Evolutionary conservation across 2,329 filamentous ascomycete species (phyloP), one percentile per base, ranked within the genome.

Genomic region (Raffaelea albimanens): DNA sequence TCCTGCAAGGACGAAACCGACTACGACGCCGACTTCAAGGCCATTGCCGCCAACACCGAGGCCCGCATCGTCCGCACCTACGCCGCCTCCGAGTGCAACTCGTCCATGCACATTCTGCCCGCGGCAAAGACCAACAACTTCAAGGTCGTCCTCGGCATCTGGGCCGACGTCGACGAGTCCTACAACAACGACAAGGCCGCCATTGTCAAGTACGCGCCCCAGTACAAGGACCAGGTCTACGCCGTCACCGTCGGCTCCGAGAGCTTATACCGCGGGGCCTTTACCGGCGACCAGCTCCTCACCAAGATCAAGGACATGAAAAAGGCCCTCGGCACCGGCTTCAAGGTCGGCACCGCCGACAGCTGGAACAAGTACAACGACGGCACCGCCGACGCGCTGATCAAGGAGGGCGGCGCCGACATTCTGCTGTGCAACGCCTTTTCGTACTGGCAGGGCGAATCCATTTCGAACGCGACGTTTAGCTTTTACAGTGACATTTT

Each of bases 351-450:
- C 49, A 51, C 46, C 4, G 49, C 49, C 41, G 49, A 48, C 50
- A 40, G 31, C 40, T 51, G 50, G 50, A 49, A 51, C 50, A 51
- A 51, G 46, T 45, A 41, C 46, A 43, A 49, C 36, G 40, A 51
- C 44, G 50, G 46, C 50, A 51, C 50, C 10, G 46, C 43, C 14
- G 45, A 51, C 39, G 44, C 44, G 14, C 14, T 48, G 14, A 46
- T 46, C n/a, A 7, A 13, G 7, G 4, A 33, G 34, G 46, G 50
- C 36, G 46, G 46, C 34, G 49, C 40, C 18, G 49, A 51, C 22
- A 48, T 51, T 29, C 4, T 51, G 40, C 46, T 50, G n/a, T 51
- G 49, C 49, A 48, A 48, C 44, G 46, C 46, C 34, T 51, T 51
- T 29, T 51, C 46, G 14, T 51, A 51, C 49, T 51, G 46, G 49